These are phyloP conservation scores for Calonectria crousiana DNA, from an alignment of 2,329 filamentous ascomycete species.

Conservation along the genomic window DNA sequence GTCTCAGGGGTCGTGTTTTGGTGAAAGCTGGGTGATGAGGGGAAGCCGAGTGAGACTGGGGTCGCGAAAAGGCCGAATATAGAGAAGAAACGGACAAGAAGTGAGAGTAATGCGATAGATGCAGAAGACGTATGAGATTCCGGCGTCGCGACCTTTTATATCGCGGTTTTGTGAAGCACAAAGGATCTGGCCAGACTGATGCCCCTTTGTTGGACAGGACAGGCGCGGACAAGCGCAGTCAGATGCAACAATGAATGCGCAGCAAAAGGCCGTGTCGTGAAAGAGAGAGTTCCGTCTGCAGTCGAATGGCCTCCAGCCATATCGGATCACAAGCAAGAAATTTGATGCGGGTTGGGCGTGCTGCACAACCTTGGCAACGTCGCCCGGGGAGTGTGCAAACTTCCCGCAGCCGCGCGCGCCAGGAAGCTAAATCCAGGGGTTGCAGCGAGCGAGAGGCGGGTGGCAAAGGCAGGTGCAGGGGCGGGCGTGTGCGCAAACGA, in stretches of 20 bases:
- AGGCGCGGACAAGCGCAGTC: not conserved
- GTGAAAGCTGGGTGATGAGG: not conserved
- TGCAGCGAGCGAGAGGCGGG: not conserved
- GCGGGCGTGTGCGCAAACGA: constrained; percentile 7
- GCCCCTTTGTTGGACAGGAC: not conserved
- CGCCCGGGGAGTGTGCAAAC: constrained; percentile 5
- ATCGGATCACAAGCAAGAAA: not conserved
- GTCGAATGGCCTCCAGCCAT: constrained; percentile 13
- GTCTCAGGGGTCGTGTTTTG: not conserved
- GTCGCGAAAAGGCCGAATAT: not conserved
- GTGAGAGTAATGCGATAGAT: not conserved
- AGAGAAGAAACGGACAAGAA: not conserved
- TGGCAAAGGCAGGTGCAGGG: not conserved
- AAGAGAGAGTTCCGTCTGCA: not conserved
- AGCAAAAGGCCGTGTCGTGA: not conserved
- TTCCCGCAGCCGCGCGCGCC: constrained; percentile 2
- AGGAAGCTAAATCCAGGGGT: constrained; percentile 7
- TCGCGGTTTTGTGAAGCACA: not conserved
- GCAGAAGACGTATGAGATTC: not conserved
- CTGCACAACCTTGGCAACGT: constrained; percentile 4
- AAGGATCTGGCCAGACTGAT: not conserved
- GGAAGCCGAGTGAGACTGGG: not conserved
- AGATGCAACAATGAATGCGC: not conserved
- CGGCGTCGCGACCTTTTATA: not conserved
- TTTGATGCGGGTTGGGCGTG: not conserved